Conservation (phyloP, 2,329 filamentous ascomycete species). For the Cladosporium halotolerans region DNA sequence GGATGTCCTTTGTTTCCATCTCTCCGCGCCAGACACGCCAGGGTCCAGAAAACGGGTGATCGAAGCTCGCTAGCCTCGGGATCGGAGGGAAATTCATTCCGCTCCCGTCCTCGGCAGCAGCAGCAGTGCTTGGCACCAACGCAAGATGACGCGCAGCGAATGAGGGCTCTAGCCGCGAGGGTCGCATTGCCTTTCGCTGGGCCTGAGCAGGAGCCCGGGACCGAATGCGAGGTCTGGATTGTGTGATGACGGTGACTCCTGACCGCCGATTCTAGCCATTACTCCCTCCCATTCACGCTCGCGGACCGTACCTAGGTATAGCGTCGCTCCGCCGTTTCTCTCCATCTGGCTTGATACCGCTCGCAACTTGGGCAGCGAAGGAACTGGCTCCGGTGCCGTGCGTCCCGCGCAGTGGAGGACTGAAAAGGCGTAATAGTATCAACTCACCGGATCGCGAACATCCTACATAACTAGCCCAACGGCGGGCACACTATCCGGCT, state of each 20-base stretch:
- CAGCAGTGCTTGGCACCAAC: background rate
- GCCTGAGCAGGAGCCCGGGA: background rate
- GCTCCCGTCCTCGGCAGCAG: background rate
- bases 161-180: background rate
- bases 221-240: slow-evolving; percentile 7
- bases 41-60: too few species aligned
- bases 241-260: background rate
- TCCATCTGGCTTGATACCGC: background rate
- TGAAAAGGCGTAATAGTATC: background rate
- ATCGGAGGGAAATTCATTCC: background rate
- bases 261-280: background rate
- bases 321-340: too few species aligned
- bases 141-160: slow-evolving; percentile 9
- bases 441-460: background rate
- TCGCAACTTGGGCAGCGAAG: background rate
- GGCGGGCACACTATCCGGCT: background rate
- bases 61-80: background rate
- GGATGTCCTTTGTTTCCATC: too few species aligned
- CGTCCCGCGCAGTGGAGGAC: background rate
- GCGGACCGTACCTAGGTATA: background rate
- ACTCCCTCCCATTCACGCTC: background rate
- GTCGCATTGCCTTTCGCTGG: slow-evolving; percentile 2
- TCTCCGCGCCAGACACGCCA: too few species aligned
- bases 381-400: background rate
- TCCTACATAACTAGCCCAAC: background rate